phyloP scores from a whole-genome alignment of 306 rosid species.

The Trifolium dubium region DNA sequence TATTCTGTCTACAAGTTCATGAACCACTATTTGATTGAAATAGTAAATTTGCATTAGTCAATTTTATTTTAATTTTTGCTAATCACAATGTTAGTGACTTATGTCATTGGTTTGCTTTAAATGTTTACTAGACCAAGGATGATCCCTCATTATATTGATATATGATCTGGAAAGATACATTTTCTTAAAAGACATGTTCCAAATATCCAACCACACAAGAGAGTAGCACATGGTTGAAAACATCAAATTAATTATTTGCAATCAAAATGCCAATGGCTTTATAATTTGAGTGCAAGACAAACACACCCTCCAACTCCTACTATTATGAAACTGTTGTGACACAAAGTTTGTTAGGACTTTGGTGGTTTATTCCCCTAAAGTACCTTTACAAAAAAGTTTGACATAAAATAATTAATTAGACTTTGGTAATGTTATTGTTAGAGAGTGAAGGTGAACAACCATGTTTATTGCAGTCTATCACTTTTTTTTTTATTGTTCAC shows the following conservation, averaged over 20 bases:
- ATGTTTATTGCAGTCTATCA: slow-evolving; percentile 10
- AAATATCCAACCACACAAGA: slow-evolving; percentile 28
- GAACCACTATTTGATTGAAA: slow-evolving; percentile 21
- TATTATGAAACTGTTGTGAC: slow-evolving; percentile 15
- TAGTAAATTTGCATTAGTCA: slow-evolving; percentile 21
- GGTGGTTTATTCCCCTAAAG: slow-evolving; percentile 20
- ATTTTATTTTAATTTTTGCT: slow-evolving; percentile 2
- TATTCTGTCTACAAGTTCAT: slow-evolving; percentile 22
- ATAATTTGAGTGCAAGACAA: slow-evolving; percentile 19
- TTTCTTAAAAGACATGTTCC: slow-evolving; percentile 15
- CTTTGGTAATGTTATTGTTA: neutral
- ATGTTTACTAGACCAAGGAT: slow-evolving; percentile 4
- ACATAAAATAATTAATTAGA: neutral
- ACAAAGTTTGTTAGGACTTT: slow-evolving; percentile 12
- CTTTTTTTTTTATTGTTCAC: neutral
- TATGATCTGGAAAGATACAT: slow-evolving; percentile 34
- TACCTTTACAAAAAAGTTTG: slow-evolving; percentile 31
- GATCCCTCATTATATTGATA: slow-evolving; percentile 22
- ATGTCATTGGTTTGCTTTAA: neutral
- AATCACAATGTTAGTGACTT: neutral
- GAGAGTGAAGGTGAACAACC: slow-evolving; percentile 1
- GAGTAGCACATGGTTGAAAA: slow-evolving; percentile 11
- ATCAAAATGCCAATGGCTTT: slow-evolving; percentile 24
- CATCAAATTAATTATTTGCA: slow-evolving; percentile 1
- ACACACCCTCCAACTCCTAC: neutral